Evolutionary conservation across 495 filamentous ascomycete species (phyloP), one percentile per base, ranked within the genome.

Genomic region (Penicillium subrubescens): DNA sequence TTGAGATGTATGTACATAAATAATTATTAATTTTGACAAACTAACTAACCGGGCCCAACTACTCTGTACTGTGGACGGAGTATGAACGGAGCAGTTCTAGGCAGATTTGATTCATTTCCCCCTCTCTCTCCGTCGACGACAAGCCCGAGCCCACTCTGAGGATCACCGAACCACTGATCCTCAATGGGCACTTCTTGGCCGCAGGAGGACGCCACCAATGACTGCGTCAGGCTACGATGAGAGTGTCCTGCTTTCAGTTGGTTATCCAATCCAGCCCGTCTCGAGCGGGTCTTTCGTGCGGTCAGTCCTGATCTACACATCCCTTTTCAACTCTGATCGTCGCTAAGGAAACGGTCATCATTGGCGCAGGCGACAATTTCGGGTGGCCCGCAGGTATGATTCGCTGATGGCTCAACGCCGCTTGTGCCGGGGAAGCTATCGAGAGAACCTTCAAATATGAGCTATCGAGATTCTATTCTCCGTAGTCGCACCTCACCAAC

Each of bases 281-380:
- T 23, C 23, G 27, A 25, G 52, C 52, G 29, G 52, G 59, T 27
- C 44, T 11, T 59, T 46, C 39, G 17, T 53, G 59, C 59, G 27
- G 19, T 46, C 53, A 66, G 57, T 66, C 35, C 55, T 59, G 64
- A 60, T 67, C 56, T 41, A 48, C 60, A 52, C 33, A 5, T 43
- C 54, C 53, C 39, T n/a, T 59, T 59, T 52, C 23, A 58, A 57
- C 12, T 33, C 56, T 37, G 34, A 43, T 54, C 27, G 35, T 50
- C 57, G 27, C 43, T 29, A 35, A 21, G 14, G 2, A 15, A 33
- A 8, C 29, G 15, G 29, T 21, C 19, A 3, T 27, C 31, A 59
- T 59, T 59, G 57, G 57, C 29, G 43, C 43, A 12, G 15, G 27
- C 29, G 11, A 12, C 43, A 35, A 35, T 43, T 50, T 43, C 43